Percentiles rank a stretch among this genome's conserved stretches.
These are phyloP conservation scores for Aureobasidium sp. DNA, from an alignment of 2,329 filamentous ascomycete genomes.

Conservation along the genomic window DNA sequence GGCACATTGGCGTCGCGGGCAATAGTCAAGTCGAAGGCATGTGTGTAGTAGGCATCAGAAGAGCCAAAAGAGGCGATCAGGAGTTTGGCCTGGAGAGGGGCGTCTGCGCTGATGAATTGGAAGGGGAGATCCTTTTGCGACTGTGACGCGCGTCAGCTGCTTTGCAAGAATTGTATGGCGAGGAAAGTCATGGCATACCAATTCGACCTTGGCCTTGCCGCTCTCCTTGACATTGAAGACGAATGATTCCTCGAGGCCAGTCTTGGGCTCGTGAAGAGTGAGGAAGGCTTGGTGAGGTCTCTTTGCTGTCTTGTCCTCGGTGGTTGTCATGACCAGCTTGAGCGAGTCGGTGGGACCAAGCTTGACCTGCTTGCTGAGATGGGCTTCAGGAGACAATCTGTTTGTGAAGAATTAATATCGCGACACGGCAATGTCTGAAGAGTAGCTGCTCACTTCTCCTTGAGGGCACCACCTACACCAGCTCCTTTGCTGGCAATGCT, in stretches of 20 bases:
- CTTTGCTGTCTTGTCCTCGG: conserved; percentile 70
- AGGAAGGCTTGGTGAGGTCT: conserved; percentile 93
- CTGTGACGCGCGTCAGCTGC: conserved; percentile 44
- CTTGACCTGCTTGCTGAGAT: conserved; percentile 47
- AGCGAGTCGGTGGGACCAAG: conserved; percentile 56
- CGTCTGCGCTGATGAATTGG: conserved; percentile 63
- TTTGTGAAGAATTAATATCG: conserved; percentile 13
- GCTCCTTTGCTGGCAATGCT: conserved; percentile 56
- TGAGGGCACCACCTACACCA: conserved; percentile 44
- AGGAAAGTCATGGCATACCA: conserved; percentile 52
- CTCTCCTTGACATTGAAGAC: conserved; percentile 76
- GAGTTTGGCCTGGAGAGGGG: conserved; percentile 70
- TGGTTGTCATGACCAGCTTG: conserved; percentile 74
- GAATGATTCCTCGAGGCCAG: conserved; percentile 80
- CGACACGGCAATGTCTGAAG: neutral
- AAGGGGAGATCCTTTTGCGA: conserved; percentile 80
- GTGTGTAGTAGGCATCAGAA: conserved; percentile 58
- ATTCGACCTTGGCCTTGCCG: conserved; percentile 76
- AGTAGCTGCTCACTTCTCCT: conserved; percentile 47
- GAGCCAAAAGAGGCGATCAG: conserved; percentile 82
- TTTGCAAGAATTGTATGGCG: neutral
- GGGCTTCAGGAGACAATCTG: conserved; percentile 44
- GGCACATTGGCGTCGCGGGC: conserved; percentile 56
- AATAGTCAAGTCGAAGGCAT: conserved; percentile 67
- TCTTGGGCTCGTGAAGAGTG: conserved; percentile 64